Percentiles rank a stretch among this genome's conserved stretches.
Conservation (phyloP, 1,284 basidiomycete genomes). For the Puccinia brachypodii region DNA sequence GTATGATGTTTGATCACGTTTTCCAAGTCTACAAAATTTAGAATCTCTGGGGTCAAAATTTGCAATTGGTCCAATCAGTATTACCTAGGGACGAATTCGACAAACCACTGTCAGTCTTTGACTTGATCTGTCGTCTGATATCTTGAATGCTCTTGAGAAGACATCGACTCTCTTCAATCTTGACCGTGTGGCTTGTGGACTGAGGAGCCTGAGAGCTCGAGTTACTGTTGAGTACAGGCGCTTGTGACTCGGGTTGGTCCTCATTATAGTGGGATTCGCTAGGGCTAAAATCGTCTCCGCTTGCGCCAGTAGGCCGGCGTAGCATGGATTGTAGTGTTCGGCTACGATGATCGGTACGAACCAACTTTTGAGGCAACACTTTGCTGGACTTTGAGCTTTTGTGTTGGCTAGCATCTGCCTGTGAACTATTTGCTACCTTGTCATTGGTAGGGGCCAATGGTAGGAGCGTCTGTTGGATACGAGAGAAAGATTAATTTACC, state of each 20-base stretch:
- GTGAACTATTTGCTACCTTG: slow-evolving; percentile 1
- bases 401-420: neutral
- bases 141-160: slow-evolving; percentile 74
- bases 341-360: slow-evolving; percentile 81
- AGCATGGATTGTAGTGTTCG: slow-evolving; percentile 94
- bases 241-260: neutral
- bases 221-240: neutral
- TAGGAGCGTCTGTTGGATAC: slow-evolving; percentile 2
- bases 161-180: slow-evolving; percentile 76
- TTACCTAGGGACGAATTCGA: neutral
- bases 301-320: slow-evolving; percentile 14
- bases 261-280: neutral
- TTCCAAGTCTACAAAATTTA: slow-evolving; percentile 10
- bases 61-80: neutral
- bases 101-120: slow-evolving; percentile 70
- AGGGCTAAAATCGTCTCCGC: neutral
- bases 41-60: neutral
- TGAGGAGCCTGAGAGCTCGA: slow-evolving; percentile 3
- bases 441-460: slow-evolving; percentile 14
- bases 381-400: slow-evolving; percentile 55
- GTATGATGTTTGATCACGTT: slow-evolving; percentile 76
- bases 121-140: slow-evolving; percentile 66
- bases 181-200: slow-evolving; percentile 36
- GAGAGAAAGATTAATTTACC: neutral
- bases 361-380: slow-evolving; percentile 76